Evolutionary conservation across 768 basidiomycete genomes (phyloP), one percentile per base, ranked within the genome.

Genomic region (Filobasidium floriforme): DNA sequence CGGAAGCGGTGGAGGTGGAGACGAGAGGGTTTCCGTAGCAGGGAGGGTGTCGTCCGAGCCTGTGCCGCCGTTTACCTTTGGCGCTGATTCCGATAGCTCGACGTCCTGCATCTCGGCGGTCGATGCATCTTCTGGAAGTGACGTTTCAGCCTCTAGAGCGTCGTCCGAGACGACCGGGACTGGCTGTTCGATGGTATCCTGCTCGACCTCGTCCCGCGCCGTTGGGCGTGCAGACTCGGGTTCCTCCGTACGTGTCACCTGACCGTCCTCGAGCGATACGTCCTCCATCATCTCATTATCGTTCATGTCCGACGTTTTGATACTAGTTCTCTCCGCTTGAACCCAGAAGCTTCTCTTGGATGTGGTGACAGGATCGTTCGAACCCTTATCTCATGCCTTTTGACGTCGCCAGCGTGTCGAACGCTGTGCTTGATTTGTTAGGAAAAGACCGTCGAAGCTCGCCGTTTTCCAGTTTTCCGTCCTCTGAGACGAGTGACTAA

Each of bases 201-300:
- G 15, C 22, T 3, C 18, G 4, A 51, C 46, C 46, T 51, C 46
- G 3, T 51, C 19, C 46, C 24, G 46, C 46, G 9, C 32, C 9
- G 32, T 37, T 37, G 32, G 32, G 32, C 32, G 32, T 37, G 4
- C 9, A 37, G 32, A 37, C 32, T 57, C 54, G 15, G 54, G 26
- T 57, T 9, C 22, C 2, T 15, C 29, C 54, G 54, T 15, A 14
- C 24, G 54, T 24, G 15, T 24, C 19, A 14, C 15, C 24, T 57
- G 18, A n/a, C 29, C 54, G 24, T 24, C 54, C 22, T 32, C 54
- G 22, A 57, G 29, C 54, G 54, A 57, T 26, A 57, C 54, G 15
- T 57, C 54, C 24, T 57, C 54, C 54, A 57, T 57, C 22, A 15
- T 32, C 29, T 57, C 54, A 24, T 14, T 19, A 7, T 57, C 54